Conservation (phyloP, 768 basidiomycete species). For the Lentinula boryana region DNA sequence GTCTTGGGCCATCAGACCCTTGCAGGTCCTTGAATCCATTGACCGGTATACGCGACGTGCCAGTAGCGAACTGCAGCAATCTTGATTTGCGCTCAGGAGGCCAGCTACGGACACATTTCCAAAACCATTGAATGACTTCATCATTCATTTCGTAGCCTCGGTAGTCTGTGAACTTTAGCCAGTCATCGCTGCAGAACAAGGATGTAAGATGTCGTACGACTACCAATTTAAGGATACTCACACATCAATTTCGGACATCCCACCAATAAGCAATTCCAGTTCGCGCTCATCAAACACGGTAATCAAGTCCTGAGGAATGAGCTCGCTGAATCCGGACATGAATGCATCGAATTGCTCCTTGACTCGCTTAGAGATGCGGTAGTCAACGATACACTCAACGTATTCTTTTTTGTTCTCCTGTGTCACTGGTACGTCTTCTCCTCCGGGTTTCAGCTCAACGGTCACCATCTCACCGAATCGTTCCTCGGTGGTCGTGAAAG, state of each 20-base stretch:
- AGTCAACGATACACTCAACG: slow-evolving; percentile 89
- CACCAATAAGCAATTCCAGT: slow-evolving; percentile 93
- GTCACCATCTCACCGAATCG: slow-evolving; percentile 98
- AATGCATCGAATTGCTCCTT: slow-evolving; percentile 99
- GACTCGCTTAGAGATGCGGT: slow-evolving; percentile 95
- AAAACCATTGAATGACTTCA: slow-evolving; percentile 99
- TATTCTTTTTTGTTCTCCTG: slow-evolving; percentile 99
- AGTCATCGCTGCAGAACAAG: slow-evolving; percentile 65
- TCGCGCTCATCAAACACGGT: slow-evolving; percentile 99
- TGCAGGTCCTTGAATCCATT: slow-evolving; percentile 99
- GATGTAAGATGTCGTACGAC: background rate
- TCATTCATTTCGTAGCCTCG: slow-evolving; percentile 93
- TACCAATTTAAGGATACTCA: slow-evolving; percentile 36
- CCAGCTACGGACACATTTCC: slow-evolving; percentile 98
- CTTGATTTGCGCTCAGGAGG: slow-evolving; percentile 97
- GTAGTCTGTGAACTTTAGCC: slow-evolving; percentile 99
- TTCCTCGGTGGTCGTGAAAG: slow-evolving; percentile 95
- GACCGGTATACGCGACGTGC: slow-evolving; percentile 94
- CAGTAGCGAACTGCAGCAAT: slow-evolving; percentile 92
- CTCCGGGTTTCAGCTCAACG: slow-evolving; percentile 89
- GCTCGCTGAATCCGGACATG: slow-evolving; percentile 99
- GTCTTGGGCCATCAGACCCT: slow-evolving; percentile 92
- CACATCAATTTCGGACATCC: slow-evolving; percentile 99
- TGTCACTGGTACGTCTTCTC: slow-evolving; percentile 81
- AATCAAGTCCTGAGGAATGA: slow-evolving; percentile 95